Evolutionary conservation across 2,329 filamentous ascomycete genomes (phyloP).

Genomic region (Juglanconis oblonga): DNA sequence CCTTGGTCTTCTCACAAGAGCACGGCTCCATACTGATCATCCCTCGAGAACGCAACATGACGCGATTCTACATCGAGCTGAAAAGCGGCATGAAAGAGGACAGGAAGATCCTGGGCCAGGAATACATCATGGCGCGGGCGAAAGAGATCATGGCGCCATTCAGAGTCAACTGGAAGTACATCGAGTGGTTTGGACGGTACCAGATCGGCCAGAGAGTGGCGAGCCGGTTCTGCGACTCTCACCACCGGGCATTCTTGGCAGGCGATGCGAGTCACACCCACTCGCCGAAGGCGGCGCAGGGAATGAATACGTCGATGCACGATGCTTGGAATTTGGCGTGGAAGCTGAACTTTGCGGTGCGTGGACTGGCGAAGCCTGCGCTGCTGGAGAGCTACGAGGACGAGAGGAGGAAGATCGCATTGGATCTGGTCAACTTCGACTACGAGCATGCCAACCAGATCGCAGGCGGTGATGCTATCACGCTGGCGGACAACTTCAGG

Average conservation of each 20-base stretch:
- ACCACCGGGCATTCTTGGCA: slow-evolving; percentile 52
- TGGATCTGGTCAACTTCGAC: slow-evolving; percentile 44
- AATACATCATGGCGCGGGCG: slow-evolving; percentile 57
- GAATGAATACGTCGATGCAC: slow-evolving; percentile 38
- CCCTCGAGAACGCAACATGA: slow-evolving; percentile 56
- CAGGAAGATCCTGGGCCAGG: slow-evolving; percentile 36
- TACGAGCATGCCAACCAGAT: slow-evolving; percentile 47
- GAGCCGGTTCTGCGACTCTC: slow-evolving; percentile 52
- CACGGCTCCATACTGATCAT: slow-evolving; percentile 58
- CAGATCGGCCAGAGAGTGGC: slow-evolving; percentile 58
- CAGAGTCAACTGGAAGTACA: slow-evolving; percentile 34
- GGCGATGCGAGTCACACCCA: slow-evolving; percentile 63
- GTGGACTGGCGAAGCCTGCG: slow-evolving; percentile 34
- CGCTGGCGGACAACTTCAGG: slow-evolving; percentile 61
- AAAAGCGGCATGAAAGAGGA: slow-evolving; percentile 23
- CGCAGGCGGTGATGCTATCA: slow-evolving; percentile 54
- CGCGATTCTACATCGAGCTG: slow-evolving; percentile 37
- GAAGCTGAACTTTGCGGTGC: slow-evolving; percentile 35
- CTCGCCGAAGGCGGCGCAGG: slow-evolving; percentile 55
- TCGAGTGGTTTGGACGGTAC: slow-evolving; percentile 57
- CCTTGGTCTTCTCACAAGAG: slow-evolving; percentile 50
- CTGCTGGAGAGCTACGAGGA: slow-evolving; percentile 48
- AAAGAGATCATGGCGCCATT: slow-evolving; percentile 42
- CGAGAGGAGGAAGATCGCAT: slow-evolving; percentile 47
- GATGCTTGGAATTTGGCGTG: slow-evolving; percentile 46